Percentiles rank a stretch among this genome's conserved stretches.
These are phyloP conservation scores for Ustilago nuda DNA, from an alignment of 1,284 basidiomycete species.

Conservation along the genomic window DNA sequence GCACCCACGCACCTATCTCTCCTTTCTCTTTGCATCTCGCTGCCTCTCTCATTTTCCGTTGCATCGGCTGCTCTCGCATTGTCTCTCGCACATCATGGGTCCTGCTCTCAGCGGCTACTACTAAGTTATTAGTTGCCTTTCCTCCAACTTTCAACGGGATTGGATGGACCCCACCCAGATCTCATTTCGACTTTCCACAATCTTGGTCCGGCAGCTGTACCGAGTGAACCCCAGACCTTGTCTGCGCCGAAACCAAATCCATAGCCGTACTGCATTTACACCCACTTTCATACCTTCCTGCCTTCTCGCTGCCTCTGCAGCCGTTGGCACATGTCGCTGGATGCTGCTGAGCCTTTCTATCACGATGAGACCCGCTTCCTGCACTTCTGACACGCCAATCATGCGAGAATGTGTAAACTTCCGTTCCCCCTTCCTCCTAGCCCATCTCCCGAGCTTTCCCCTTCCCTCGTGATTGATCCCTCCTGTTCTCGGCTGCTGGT, in stretches of 20 bases:
- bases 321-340: neutral
- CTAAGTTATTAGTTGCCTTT: neutral
- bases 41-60: slow-evolving; percentile 2
- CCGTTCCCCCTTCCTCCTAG: neutral
- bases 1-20: neutral
- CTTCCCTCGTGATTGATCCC: slow-evolving; percentile 1
- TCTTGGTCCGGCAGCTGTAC: slow-evolving; percentile 5
- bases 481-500: slow-evolving; percentile 9
- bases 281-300: neutral
- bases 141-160: neutral
- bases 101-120: slow-evolving; percentile 1
- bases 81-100: neutral
- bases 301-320: neutral
- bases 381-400: slow-evolving; percentile 11
- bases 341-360: slow-evolving; percentile 1
- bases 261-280: slow-evolving; percentile 1
- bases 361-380: slow-evolving; percentile 1
- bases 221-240: slow-evolving; percentile 20
- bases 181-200: slow-evolving; percentile 18
- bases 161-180: slow-evolving; percentile 9
- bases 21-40: neutral
- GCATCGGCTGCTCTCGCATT: slow-evolving; percentile 13
- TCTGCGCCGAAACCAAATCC: slow-evolving; percentile 3
- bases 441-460: no score
- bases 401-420: slow-evolving; percentile 2